Conservation (phyloP, 208 protist genomes). For the Trypanosomatidae sp. region DNA sequence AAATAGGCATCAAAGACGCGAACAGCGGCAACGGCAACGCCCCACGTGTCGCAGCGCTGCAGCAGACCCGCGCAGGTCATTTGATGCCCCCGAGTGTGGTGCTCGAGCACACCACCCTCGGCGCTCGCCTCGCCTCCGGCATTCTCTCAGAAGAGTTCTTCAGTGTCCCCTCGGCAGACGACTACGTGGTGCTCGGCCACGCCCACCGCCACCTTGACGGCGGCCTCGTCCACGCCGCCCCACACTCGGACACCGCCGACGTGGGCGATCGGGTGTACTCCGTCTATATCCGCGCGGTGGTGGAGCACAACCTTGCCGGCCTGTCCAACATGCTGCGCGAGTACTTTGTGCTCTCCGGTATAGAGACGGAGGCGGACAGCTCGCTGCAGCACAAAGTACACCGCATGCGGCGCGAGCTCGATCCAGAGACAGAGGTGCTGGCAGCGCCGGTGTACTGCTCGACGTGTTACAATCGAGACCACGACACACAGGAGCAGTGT, state of each 20-base stretch:
- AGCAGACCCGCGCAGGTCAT: conserved; percentile 1
- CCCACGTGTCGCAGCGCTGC: background rate
- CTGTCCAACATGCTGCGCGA: conserved; percentile 76
- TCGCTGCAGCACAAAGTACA: conserved; percentile 89
- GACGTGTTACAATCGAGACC: conserved; percentile 73
- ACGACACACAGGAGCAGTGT: conserved; percentile 66
- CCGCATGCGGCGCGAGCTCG: conserved; percentile 77
- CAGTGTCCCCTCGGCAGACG: conserved; percentile 37
- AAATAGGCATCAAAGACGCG: background rate
- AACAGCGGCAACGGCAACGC: background rate
- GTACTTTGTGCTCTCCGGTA: conserved; percentile 73
- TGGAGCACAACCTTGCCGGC: conserved; percentile 54
- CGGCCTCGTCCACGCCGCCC: conserved; percentile 44
- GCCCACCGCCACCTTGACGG: conserved; percentile 55
- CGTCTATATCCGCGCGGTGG: conserved; percentile 66
- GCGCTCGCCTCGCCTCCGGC: conserved; percentile 52
- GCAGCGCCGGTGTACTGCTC: conserved; percentile 65
- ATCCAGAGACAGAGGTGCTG: conserved; percentile 64
- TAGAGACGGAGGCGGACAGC: conserved; percentile 63
- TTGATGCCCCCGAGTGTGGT: conserved; percentile 27
- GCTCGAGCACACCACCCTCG: conserved; percentile 62
- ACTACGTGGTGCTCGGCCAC: conserved; percentile 75
- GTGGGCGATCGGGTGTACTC: conserved; percentile 73
- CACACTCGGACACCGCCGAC: conserved; percentile 40
- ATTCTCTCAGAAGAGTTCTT: conserved; percentile 74